Evolutionary conservation across 116 monocot species (phyloP).

Genomic region (Papilionanthe hybrid): DNA sequence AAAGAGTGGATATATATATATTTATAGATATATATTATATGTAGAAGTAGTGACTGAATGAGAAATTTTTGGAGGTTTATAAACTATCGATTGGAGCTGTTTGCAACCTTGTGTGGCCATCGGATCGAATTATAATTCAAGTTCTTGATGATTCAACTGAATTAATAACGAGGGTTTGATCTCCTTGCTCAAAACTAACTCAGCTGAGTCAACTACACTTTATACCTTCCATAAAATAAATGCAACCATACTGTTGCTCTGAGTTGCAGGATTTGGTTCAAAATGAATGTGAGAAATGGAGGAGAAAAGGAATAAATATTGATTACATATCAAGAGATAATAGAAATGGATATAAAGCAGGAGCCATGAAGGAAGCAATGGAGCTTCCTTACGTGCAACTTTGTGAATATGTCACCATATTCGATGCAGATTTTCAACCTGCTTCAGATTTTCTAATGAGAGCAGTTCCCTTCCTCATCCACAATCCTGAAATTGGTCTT

Average conservation of each 20-base stretch:
- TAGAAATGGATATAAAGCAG: conserved; percentile 68
- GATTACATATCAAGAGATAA: conserved; percentile 62
- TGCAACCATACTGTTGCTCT: background rate
- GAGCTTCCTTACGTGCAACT: conserved; percentile 47
- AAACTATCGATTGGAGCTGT: conserved; percentile 78
- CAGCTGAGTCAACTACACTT: background rate
- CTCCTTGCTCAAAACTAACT: background rate
- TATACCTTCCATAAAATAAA: background rate
- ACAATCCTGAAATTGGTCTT: conserved; percentile 55
- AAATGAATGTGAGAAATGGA: conserved; percentile 54
- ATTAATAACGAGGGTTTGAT: conserved; percentile 9
- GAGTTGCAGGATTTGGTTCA: conserved; percentile 59
- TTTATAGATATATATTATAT: background rate
- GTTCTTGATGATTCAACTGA: conserved; percentile 88
- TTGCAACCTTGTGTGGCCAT: conserved; percentile 59
- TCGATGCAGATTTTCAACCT: conserved; percentile 77
- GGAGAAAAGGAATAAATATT: conserved; percentile 47
- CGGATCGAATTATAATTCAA: conserved; percentile 61
- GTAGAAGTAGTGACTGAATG: background rate
- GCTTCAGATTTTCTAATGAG: conserved; percentile 55
- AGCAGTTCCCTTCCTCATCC: conserved; percentile 56
- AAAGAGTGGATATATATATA: background rate
- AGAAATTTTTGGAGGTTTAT: conserved; percentile 43
- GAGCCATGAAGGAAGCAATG: conserved; percentile 73
- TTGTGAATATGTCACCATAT: conserved; percentile 68